phyloP scores from a whole-genome alignment of 768 basidiomycete species.

The Tephrocybe sp. region DNA sequence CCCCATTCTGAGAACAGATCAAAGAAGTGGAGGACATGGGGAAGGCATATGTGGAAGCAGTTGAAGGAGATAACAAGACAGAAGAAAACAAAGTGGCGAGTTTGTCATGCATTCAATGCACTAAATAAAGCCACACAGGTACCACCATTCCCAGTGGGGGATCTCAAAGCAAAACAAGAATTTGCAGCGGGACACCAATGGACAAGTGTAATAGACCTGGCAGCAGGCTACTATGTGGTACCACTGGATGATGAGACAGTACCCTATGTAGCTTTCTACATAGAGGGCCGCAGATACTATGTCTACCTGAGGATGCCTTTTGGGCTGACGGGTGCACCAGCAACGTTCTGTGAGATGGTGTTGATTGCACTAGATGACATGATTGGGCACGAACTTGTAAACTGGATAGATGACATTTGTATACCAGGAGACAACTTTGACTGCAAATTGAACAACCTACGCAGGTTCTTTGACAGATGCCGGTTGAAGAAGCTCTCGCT shows the following conservation, averaged over 20 bases:
- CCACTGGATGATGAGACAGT: slow-evolving; percentile 17
- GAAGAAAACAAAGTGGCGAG: slow-evolving; percentile 3
- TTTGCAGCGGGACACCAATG: slow-evolving; percentile 29
- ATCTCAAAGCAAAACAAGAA: slow-evolving; percentile 2
- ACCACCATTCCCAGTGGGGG: background rate
- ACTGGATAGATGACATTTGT: slow-evolving; percentile 39
- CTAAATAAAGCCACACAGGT: slow-evolving; percentile 6
- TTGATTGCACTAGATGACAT: slow-evolving; percentile 24
- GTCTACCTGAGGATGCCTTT: slow-evolving; percentile 33
- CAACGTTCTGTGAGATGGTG: slow-evolving; percentile 29
- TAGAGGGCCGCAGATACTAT: slow-evolving; percentile 12
- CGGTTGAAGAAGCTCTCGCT: slow-evolving; percentile 30
- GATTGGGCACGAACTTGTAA: slow-evolving; percentile 23
- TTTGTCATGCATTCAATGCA: slow-evolving; percentile 1
- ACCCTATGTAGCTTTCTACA: slow-evolving; percentile 34
- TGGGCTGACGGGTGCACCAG: slow-evolving; percentile 39
- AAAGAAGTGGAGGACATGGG: background rate
- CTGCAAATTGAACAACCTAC: slow-evolving; percentile 21
- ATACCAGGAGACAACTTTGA: slow-evolving; percentile 31
- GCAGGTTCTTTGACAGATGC: slow-evolving; percentile 23
- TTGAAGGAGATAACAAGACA: background rate
- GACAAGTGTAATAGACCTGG: slow-evolving; percentile 35
- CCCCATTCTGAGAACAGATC: background rate
- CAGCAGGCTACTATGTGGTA: slow-evolving; percentile 34
- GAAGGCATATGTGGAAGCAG: background rate